Conservation (phyloP, 345 rosid genomes). For the Salix exigua region DNA sequence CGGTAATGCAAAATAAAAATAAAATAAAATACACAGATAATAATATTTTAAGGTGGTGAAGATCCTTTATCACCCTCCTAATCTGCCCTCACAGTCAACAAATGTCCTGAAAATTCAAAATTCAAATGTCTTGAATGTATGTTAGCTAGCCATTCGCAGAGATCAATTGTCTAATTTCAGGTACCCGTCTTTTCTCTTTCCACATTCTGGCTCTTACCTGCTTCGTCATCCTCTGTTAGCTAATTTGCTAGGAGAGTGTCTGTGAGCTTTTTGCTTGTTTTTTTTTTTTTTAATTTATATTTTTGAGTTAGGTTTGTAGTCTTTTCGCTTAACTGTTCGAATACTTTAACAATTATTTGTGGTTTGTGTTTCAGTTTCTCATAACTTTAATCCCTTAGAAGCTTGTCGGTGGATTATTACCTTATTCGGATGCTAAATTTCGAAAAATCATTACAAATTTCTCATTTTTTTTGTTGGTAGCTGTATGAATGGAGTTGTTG, state of each 20-base stretch:
- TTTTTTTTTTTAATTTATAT: background rate
- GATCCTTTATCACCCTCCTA: background rate
- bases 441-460: background rate
- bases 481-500: too few relatives aligned
- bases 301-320: constrained; percentile 4
- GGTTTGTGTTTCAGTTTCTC: background rate
- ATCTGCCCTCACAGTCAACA: background rate
- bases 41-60: background rate
- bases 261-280: background rate
- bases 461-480: too few relatives aligned
- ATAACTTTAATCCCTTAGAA: too few relatives aligned
- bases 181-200: background rate
- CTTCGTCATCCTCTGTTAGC: too few relatives aligned
- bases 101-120: too few relatives aligned
- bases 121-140: too few relatives aligned
- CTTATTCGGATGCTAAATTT: background rate
- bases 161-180: background rate
- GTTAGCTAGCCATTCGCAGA: too few relatives aligned
- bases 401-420: background rate
- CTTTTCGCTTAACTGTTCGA: constrained; percentile 2
- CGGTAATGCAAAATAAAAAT: background rate
- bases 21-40: background rate
- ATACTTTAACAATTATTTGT: background rate
- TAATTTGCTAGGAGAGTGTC: background rate
- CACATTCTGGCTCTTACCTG: background rate